Conservation (phyloP, 768 basidiomycete species). For the Tulasnella sp. region DNA sequence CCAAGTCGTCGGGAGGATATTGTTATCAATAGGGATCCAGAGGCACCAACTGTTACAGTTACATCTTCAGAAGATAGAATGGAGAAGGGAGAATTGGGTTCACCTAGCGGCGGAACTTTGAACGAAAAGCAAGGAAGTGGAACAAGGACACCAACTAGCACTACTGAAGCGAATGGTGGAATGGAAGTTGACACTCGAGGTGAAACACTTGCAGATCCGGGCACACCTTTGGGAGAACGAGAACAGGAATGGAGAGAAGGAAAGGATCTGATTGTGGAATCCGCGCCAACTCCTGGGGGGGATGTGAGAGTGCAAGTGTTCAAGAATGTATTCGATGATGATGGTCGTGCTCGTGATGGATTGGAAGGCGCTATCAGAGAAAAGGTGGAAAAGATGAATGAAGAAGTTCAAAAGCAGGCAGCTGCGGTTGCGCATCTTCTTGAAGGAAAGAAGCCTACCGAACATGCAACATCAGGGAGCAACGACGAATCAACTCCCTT, state of each 20-base stretch:
- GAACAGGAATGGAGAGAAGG: conserved; percentile 59
- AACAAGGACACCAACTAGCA: conserved; percentile 16
- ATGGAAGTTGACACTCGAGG: too few relatives aligned
- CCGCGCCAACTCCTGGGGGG: conserved; percentile 41
- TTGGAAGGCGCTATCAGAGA: not conserved
- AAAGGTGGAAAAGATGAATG: conserved; percentile 1
- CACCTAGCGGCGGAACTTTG: conserved; percentile 19
- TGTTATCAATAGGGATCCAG: conserved; percentile 71
- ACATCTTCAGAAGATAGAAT: conserved; percentile 23
- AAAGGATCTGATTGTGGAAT: conserved; percentile 50
- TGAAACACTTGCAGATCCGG: not conserved
- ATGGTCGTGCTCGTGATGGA: conserved; percentile 15
- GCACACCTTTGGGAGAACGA: conserved; percentile 9
- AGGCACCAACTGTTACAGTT: conserved; percentile 33
- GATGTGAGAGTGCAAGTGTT: conserved; percentile 61
- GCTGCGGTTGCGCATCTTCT: too few relatives aligned
- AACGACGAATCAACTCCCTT: not conserved
- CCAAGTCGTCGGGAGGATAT: conserved; percentile 54
- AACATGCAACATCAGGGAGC: too few relatives aligned
- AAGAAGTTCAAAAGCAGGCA: not conserved
- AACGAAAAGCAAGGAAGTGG: conserved; percentile 17
- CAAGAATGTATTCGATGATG: conserved; percentile 29
- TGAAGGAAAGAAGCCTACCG: not conserved
- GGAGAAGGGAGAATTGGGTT: conserved; percentile 18
- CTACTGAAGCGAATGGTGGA: conserved; percentile 32